Evolutionary conservation across 805 yeast genomes (phyloP), one percentile per base, ranked within the genome.

Genomic region (Metschnikowia aberdeeniae): DNA sequence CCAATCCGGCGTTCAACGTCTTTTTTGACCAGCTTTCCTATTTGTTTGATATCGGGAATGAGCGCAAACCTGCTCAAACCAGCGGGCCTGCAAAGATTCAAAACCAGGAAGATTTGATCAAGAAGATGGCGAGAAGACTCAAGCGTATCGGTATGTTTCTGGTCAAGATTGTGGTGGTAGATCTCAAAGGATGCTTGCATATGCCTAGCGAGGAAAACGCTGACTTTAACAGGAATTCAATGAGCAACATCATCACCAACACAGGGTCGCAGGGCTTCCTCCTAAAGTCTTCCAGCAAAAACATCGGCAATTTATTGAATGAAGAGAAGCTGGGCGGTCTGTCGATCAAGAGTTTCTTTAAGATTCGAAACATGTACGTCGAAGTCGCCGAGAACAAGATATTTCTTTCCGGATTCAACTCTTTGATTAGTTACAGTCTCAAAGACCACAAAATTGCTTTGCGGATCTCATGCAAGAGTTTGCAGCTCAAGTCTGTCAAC

Each of bases 1-100:
- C 73, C 1, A 60, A 59, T 36, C 75, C 76, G 3, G 59, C 60
- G 3, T 41, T 72, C 24, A 65, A 64, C 45, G 46, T 70, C 26
- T 71, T 64, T 46, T 64, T 65, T 31, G 76, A 71, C 47, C 76
- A 72, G 47, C 42, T 67, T 12, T 61, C 61, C 7, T 40, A 39
- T 11, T 40, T 61, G 29, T 40, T 49, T 6, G 52, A 45, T 22
- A 40, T 37, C 3, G 40, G 40, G 3, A 13, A 20, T 13, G 42
- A 39, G 14, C 34, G 24, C 35, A 19, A 14, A 5, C 11, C n/a
- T 10, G 13, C 31, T 17, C 31, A 12, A 13, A 22, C 14, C 35
- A 22, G 24, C 17, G 9, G 32, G 6, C 13, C 27, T 6, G 14
- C 14, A 8, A 6, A 20, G 14, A 26, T 6, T 17, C 19, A 37